Evolutionary conservation across 2,329 filamentous ascomycete genomes (phyloP).

Genomic region (Capronia americana): DNA sequence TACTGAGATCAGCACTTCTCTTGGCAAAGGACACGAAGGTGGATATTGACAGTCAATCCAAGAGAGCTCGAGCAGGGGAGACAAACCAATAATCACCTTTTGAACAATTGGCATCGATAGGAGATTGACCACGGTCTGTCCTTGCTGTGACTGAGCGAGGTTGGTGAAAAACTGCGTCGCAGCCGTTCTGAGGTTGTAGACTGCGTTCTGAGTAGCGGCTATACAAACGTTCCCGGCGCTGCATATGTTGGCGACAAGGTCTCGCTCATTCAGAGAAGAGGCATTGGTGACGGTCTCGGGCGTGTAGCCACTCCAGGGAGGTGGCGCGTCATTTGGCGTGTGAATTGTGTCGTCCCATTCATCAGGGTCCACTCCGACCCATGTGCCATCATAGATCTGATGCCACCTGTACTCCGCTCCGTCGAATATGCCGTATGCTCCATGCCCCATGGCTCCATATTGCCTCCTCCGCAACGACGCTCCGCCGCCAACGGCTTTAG

Average conservation of each 20-base stretch:
- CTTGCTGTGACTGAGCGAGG: not conserved
- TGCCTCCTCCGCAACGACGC: not conserved
- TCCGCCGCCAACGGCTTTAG: conserved; percentile 1
- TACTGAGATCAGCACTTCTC: too few species aligned
- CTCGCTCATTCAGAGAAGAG: not conserved
- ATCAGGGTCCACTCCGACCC: conserved; percentile 3
- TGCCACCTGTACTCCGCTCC: conserved; percentile 9
- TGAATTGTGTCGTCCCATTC: conserved; percentile 8
- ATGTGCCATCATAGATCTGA: conserved; percentile 9
- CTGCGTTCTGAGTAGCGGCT: conserved; percentile 1
- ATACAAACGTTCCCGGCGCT: not conserved
- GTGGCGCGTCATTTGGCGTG: not conserved
- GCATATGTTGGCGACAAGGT: conserved; percentile 7
- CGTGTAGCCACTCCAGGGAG: not conserved
- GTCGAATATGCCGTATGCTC: conserved; percentile 5
- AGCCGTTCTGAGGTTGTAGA: not conserved
- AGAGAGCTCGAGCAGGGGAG: not conserved
- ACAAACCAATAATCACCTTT: not conserved
- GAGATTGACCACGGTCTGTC: not conserved
- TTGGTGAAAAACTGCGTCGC: conserved; percentile 4
- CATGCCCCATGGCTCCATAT: conserved; percentile 2
- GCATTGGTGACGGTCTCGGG: not conserved
- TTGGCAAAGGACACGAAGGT: too few species aligned
- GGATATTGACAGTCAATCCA: too few species aligned
- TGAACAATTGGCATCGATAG: not conserved